These are phyloP conservation scores for Zoysia matrella DNA, from an alignment of 202 grass and related monocot genomes.

Conservation along the genomic window DNA sequence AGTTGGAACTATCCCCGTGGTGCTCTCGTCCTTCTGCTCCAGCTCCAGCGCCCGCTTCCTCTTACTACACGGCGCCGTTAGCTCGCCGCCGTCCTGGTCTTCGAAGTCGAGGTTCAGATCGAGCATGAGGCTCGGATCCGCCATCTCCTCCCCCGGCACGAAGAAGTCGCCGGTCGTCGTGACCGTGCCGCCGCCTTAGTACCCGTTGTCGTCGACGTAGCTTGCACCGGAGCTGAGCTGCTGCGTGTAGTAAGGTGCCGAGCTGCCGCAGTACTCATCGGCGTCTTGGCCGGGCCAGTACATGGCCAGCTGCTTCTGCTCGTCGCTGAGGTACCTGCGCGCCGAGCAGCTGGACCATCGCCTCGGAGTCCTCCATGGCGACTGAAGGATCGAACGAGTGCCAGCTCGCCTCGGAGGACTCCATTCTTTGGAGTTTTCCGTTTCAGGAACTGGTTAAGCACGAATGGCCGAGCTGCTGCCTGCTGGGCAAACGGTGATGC, in stretches of 20 bases:
- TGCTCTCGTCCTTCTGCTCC: slow-evolving; percentile 47
- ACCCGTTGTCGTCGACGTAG: slow-evolving; percentile 45
- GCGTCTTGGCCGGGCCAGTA: slow-evolving; percentile 67
- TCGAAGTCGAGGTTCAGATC: slow-evolving; percentile 69
- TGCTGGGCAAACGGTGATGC: slow-evolving; percentile 23
- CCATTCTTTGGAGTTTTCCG: slow-evolving; percentile 41
- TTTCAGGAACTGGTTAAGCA: neutral
- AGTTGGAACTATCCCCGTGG: slow-evolving; percentile 34
- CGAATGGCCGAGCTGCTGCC: slow-evolving; percentile 22
- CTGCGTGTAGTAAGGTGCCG: slow-evolving; percentile 60
- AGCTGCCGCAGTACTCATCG: slow-evolving; percentile 49
- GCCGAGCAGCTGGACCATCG: slow-evolving; percentile 73
- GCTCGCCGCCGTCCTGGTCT: slow-evolving; percentile 33
- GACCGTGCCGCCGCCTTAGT: slow-evolving; percentile 47
- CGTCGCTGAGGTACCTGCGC: slow-evolving; percentile 53
- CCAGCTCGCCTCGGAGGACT: slow-evolving; percentile 69
- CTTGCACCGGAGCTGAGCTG: slow-evolving; percentile 37
- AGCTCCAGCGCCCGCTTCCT: slow-evolving; percentile 40
- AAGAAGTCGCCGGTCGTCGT: slow-evolving; percentile 49
- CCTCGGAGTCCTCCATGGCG: slow-evolving; percentile 69
- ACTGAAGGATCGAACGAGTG: slow-evolving; percentile 72
- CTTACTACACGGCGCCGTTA: slow-evolving; percentile 34
- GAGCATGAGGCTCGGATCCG: slow-evolving; percentile 60
- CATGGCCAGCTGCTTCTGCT: slow-evolving; percentile 49
- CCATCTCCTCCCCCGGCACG: slow-evolving; percentile 57